These are phyloP conservation scores for Globomyces sp. DNA, from an alignment of 371 early-diverging fungal species.

Conservation along the genomic window DNA sequence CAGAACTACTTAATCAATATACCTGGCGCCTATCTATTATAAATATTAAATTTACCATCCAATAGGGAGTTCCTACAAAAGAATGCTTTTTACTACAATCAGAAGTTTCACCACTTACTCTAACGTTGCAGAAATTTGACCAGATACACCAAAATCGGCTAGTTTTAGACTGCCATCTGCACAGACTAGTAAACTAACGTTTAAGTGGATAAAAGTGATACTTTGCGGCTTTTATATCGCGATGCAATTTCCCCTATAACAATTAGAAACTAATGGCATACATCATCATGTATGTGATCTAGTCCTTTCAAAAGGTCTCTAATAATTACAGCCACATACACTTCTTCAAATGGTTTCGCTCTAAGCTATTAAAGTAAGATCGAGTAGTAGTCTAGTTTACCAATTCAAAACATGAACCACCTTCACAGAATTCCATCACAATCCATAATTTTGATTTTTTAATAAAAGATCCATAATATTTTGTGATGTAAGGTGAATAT, in stretches of 20 bases:
- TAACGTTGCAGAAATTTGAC: constrained; percentile 45
- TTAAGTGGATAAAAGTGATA: too few species aligned
- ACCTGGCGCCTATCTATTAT: constrained; percentile 34
- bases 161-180: constrained; percentile 82
- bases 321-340: constrained; percentile 85
- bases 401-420: constrained; percentile 89
- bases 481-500: constrained; percentile 86
- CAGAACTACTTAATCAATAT: constrained; percentile 8
- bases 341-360: constrained; percentile 60
- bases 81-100: constrained; percentile 43
- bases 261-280: too few species aligned
- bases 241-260: constrained; percentile 81
- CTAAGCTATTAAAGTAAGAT: constrained; percentile 17
- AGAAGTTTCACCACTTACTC: too few species aligned
- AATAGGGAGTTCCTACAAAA: constrained; percentile 58
- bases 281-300: constrained; percentile 81
- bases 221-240: constrained; percentile 82
- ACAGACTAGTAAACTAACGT: constrained; percentile 57
- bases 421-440: constrained; percentile 91
- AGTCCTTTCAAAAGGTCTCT: constrained; percentile 85
- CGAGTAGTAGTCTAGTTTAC: constrained; percentile 35
- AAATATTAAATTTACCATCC: constrained; percentile 33
- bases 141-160: constrained; percentile 96
- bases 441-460: constrained; percentile 70
- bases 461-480: constrained; percentile 60